A percentile compares a stretch with the other conserved stretches of the same genome.
These are phyloP conservation scores for Ceratocystis colombiana DNA, from an alignment of 2,329 filamentous ascomycete species.

Conservation along the genomic window DNA sequence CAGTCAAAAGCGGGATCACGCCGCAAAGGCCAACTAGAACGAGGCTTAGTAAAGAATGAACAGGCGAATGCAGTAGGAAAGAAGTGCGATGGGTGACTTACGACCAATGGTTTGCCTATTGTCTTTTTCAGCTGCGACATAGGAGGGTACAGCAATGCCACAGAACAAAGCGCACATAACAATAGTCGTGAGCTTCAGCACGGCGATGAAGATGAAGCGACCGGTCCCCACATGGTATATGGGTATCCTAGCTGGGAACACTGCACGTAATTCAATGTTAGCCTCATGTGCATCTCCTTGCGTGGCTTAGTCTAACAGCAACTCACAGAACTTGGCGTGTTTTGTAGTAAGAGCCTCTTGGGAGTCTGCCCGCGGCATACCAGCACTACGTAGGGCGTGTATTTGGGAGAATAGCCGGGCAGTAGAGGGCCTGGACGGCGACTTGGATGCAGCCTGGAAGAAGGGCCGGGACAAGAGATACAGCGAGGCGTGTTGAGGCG, in stretches of 20 bases:
- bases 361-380: background rate
- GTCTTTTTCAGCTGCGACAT: constrained; percentile 38
- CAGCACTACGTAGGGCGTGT: background rate
- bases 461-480: background rate
- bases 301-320: background rate
- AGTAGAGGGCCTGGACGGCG: background rate
- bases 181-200: constrained; percentile 60
- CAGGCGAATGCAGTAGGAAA: background rate
- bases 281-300: background rate
- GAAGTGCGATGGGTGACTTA: constrained; percentile 30
- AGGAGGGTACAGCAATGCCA: constrained; percentile 52
- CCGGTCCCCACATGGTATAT: constrained; percentile 67
- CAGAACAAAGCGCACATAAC: constrained; percentile 58
- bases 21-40: constrained; percentile 47
- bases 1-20: constrained; percentile 53
- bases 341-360: constrained; percentile 8
- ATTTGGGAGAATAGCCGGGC: background rate
- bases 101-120: constrained; percentile 33
- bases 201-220: constrained; percentile 56
- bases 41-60: constrained; percentile 13
- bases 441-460: background rate
- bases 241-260: constrained; percentile 49
- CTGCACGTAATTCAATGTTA: constrained; percentile 30
- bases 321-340: constrained; percentile 13
- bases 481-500: background rate